Percentiles rank a stretch among this genome's conserved stretches.
Conservation (phyloP, 306 rosid genomes). For the Corylus heterophylla region DNA sequence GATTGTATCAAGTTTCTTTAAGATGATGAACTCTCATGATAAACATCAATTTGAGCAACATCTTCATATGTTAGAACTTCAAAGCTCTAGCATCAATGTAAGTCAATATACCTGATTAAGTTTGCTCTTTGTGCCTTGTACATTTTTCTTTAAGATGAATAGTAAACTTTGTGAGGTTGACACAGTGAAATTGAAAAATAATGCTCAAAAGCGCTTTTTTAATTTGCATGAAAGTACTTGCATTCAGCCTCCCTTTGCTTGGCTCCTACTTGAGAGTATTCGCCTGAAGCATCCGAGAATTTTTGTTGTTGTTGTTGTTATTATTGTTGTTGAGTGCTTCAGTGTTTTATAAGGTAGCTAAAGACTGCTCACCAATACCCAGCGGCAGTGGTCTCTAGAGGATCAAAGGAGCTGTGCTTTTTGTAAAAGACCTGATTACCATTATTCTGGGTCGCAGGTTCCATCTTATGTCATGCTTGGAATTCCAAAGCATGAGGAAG, state of each 20-base stretch:
- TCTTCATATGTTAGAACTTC: background rate
- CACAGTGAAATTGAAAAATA: background rate
- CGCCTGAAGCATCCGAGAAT: background rate
- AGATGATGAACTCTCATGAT: background rate
- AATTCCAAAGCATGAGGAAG: constrained; percentile 77
- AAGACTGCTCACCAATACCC: background rate
- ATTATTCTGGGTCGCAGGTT: constrained; percentile 53
- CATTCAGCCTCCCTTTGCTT: background rate
- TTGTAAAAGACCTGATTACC: constrained; percentile 14
- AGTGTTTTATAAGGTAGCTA: background rate
- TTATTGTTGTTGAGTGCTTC: background rate
- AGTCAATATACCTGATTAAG: background rate
- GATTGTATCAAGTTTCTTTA: background rate
- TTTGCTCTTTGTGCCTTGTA: background rate
- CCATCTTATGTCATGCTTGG: constrained; percentile 87
- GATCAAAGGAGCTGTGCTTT: constrained; percentile 15
- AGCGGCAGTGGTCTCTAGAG: constrained; percentile 6
- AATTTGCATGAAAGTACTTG: background rate
- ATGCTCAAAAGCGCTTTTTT: background rate
- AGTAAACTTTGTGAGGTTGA: background rate
- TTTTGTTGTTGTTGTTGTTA: background rate
- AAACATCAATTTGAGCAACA: background rate
- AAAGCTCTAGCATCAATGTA: background rate
- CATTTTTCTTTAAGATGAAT: background rate
- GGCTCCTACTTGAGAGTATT: background rate